These are phyloP conservation scores for Herpetomonas samuelpessoai DNA, from an alignment of 208 protist genomes.

Conservation along the genomic window DNA sequence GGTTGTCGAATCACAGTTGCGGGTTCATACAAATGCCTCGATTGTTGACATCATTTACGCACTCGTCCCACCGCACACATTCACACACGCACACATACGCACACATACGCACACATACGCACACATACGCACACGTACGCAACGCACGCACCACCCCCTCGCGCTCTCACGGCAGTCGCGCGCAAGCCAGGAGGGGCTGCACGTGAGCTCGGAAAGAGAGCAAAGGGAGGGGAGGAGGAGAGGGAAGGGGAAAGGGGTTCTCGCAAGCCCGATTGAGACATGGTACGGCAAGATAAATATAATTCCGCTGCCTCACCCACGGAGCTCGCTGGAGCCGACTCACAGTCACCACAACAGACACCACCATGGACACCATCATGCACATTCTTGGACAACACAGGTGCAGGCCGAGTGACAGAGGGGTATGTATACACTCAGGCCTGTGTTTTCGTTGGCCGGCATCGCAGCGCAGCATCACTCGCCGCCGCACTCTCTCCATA, in stretches of 20 bases:
- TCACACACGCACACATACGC: neutral
- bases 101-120: neutral
- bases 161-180: too few species aligned
- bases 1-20: slow-evolving; percentile 1
- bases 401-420: neutral
- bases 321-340: neutral
- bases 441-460: slow-evolving; percentile 1
- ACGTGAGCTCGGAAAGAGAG: too few species aligned
- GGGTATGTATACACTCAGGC: neutral
- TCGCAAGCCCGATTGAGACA: neutral
- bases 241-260: neutral
- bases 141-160: too few species aligned
- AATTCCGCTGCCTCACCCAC: neutral
- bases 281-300: neutral
- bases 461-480: too few species aligned
- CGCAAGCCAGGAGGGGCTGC: too few species aligned
- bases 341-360: too few species aligned
- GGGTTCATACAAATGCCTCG: slow-evolving; percentile 1
- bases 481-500: too few species aligned
- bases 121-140: too few species aligned
- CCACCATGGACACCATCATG: too few species aligned
- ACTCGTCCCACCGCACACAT: too few species aligned
- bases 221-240: too few species aligned
- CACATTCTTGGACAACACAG: neutral
- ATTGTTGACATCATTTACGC: neutral